Conservation (phyloP, 129 eudicot species). For the Erigeron canadensis region DNA sequence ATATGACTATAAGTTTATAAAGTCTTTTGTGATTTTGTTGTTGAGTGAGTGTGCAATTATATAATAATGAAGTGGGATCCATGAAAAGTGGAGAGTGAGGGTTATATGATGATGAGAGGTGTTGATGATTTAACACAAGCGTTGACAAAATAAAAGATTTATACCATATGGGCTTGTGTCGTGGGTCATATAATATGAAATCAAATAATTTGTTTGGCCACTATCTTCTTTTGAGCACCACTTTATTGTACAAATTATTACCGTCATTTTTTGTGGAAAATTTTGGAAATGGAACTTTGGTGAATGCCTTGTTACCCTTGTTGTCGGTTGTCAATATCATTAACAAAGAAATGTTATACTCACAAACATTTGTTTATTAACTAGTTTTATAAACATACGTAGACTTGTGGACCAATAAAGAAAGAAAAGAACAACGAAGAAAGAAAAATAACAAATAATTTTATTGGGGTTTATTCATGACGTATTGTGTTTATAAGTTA, state of each 20-base stretch:
- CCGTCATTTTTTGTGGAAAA: slow-evolving; percentile 13
- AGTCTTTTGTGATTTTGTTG: slow-evolving; percentile 5
- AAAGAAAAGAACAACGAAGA: no score
- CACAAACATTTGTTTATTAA: no score
- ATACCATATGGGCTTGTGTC: slow-evolving; percentile 6
- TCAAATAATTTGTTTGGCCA: slow-evolving; percentile 36
- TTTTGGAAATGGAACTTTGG: not conserved
- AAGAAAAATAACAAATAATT: no score
- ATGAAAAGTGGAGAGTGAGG: slow-evolving; percentile 45
- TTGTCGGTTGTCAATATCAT: not conserved
- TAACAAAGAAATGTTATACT: no score
- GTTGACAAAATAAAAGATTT: slow-evolving; percentile 30
- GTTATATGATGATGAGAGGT: slow-evolving; percentile 45
- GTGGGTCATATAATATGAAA: slow-evolving; percentile 35
- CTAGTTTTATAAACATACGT: no score
- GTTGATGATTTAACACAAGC: slow-evolving; percentile 37
- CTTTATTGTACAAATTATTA: not conserved
- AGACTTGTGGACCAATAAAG: no score
- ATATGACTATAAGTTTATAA: not conserved
- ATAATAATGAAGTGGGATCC: slow-evolving; percentile 52
- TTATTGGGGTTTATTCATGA: no score
- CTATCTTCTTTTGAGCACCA: slow-evolving; percentile 20
- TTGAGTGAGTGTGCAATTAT: slow-evolving; percentile 23
- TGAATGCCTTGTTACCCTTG: slow-evolving; percentile 14
- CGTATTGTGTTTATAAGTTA: no score